Conservation (phyloP, 2,329 filamentous ascomycete genomes). For the Fusarium guadeloupense region DNA sequence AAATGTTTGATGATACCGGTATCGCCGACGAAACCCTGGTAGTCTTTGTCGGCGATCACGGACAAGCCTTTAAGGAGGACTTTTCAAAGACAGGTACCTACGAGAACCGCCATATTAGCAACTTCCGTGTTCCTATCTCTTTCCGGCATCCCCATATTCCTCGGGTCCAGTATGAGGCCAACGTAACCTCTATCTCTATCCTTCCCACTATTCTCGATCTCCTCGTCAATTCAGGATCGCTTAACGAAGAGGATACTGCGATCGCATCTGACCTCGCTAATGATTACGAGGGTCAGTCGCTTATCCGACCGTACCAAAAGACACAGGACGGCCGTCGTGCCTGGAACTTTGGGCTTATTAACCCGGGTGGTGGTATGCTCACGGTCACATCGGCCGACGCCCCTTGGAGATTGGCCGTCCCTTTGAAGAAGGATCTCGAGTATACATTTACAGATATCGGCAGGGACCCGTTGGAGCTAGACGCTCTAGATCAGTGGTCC, state of each 20-base stretch:
- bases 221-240: slow-evolving; percentile 45
- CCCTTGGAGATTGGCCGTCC: slow-evolving; percentile 45
- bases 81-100: slow-evolving; percentile 45
- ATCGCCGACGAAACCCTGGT: slow-evolving; percentile 48
- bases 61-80: slow-evolving; percentile 47
- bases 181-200: slow-evolving; percentile 45
- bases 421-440: slow-evolving; percentile 45
- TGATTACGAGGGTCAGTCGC: slow-evolving; percentile 48
- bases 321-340: slow-evolving; percentile 36
- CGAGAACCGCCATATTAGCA: slow-evolving; percentile 46
- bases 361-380: slow-evolving; percentile 47
- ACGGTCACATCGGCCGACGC: slow-evolving; percentile 46
- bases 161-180: slow-evolving; percentile 42
- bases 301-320: slow-evolving; percentile 42
- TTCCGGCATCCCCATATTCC: slow-evolving; percentile 47
- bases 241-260: slow-evolving; percentile 33
- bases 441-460: slow-evolving; percentile 47
- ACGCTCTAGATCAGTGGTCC: slow-evolving; percentile 41
- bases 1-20: slow-evolving; percentile 45
- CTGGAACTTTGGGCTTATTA: slow-evolving; percentile 49
- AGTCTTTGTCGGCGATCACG: slow-evolving; percentile 48
- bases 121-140: slow-evolving; percentile 46
- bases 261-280: slow-evolving; percentile 42
- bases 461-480: slow-evolving; percentile 43
- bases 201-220: slow-evolving; percentile 48